Conservation (phyloP, 1,284 basidiomycete genomes). For the Pascua guehoae region DNA sequence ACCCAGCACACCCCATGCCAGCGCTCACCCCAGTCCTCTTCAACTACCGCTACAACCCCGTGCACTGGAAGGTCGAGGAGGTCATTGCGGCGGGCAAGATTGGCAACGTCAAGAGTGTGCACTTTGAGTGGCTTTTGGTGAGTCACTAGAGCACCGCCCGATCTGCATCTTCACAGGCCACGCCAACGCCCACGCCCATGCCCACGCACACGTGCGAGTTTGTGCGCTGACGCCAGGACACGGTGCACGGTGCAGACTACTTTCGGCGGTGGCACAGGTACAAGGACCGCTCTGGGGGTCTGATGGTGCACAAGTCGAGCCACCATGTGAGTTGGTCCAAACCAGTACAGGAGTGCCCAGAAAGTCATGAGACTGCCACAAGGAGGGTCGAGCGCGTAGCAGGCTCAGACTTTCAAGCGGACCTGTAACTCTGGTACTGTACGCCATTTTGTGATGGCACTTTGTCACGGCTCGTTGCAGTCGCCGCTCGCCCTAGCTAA, state of each 20-base stretch:
- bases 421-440: too few relatives aligned
- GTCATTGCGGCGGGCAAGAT: conserved; percentile 56
- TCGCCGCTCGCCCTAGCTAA: background rate
- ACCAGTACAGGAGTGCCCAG: too few relatives aligned
- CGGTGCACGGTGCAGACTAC: conserved; percentile 59
- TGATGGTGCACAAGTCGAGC: conserved; percentile 58
- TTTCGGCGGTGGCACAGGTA: conserved; percentile 58
- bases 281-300: conserved; percentile 55
- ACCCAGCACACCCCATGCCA: background rate
- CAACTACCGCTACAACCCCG: conserved; percentile 56
- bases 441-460: too few relatives aligned
- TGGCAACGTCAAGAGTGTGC: conserved; percentile 56
- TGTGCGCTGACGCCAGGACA: conserved; percentile 27
- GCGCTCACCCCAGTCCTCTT: conserved; percentile 31
- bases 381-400: too few relatives aligned
- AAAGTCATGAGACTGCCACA: too few relatives aligned
- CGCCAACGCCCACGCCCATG: too few relatives aligned
- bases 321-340: conserved; percentile 49
- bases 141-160: conserved; percentile 29
- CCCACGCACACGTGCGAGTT: too few relatives aligned
- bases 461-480: conserved; percentile 16
- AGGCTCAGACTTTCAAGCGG: too few relatives aligned
- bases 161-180: too few relatives aligned
- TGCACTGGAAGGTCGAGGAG: conserved; percentile 57
- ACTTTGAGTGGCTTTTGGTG: conserved; percentile 58